phyloP scores from a whole-genome alignment of 352 stramenopile genomes.

The Hyaloperonospora brassicae region DNA sequence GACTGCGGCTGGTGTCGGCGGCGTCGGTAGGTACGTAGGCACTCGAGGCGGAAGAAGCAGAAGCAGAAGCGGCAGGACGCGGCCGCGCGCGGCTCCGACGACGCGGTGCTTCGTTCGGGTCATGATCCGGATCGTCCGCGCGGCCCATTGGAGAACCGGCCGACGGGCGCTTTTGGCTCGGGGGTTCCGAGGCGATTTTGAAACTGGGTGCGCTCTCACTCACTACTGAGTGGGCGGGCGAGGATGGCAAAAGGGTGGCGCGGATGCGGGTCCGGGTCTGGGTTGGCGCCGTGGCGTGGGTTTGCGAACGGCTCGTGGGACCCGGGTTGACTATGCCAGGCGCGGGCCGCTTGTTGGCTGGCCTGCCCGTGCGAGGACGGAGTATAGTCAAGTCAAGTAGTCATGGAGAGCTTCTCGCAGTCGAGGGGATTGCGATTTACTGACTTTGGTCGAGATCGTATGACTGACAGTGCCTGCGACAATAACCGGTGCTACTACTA shows the following conservation, averaged over 20 bases:
- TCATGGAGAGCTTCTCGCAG: too few species aligned
- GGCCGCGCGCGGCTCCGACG: conserved; percentile 25
- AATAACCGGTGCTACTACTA: too few species aligned
- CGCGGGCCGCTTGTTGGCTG: too few species aligned
- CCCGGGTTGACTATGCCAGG: too few species aligned
- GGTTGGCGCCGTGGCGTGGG: too few species aligned
- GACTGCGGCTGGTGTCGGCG: background rate
- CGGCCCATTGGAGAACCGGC: conserved; percentile 20
- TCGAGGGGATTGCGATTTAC: too few species aligned
- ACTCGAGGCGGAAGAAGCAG: conserved; percentile 17
- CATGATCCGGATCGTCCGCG: conserved; percentile 21
- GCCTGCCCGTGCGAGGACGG: too few species aligned
- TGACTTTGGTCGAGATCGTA: too few species aligned
- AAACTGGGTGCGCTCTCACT: conserved; percentile 18
- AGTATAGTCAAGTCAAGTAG: too few species aligned
- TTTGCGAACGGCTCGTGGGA: too few species aligned
- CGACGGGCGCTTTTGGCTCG: conserved; percentile 3
- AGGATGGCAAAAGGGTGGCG: conserved; percentile 16
- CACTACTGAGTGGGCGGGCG: background rate
- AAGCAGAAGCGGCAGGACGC: conserved; percentile 14
- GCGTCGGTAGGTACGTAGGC: conserved; percentile 18
- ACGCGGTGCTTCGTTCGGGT: conserved; percentile 21
- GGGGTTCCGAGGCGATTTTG: conserved; percentile 19
- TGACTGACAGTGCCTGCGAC: too few species aligned
- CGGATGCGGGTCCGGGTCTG: conserved; percentile 8